Conservation (phyloP, 2,329 filamentous ascomycete species). For the Colletotrichum falcatum region DNA sequence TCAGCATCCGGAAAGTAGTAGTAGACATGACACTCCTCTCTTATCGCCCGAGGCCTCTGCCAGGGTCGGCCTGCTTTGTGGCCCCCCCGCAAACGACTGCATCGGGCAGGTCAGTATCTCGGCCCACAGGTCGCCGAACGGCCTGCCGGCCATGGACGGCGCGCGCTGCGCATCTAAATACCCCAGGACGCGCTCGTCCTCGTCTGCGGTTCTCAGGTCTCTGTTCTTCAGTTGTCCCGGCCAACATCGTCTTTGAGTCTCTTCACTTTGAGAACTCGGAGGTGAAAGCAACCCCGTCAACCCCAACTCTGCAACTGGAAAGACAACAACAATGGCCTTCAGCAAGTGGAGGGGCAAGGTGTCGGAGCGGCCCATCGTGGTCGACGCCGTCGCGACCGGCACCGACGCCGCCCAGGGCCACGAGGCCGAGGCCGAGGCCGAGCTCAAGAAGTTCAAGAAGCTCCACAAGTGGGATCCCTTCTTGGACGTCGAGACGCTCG, state of each 20-base stretch:
- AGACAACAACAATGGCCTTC: slow-evolving; percentile 46
- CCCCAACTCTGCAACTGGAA: background rate
- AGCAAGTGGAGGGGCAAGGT: slow-evolving; percentile 58
- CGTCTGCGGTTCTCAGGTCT: background rate
- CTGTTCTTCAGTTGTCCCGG: slow-evolving; percentile 21
- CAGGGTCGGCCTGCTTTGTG: slow-evolving; percentile 29
- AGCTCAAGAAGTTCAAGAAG: slow-evolving; percentile 58
- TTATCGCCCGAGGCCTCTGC: slow-evolving; percentile 27
- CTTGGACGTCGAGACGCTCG: slow-evolving; percentile 63
- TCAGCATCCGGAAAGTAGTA: background rate
- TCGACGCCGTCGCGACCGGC: slow-evolving; percentile 53
- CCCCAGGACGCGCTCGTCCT: slow-evolving; percentile 21
- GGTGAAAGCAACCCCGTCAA: slow-evolving; percentile 8
- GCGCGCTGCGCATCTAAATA: slow-evolving; percentile 34
- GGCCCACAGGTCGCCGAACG: slow-evolving; percentile 33
- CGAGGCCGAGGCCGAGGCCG: slow-evolving; percentile 49
- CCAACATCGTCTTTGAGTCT: slow-evolving; percentile 32
- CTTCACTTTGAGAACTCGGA: slow-evolving; percentile 22
- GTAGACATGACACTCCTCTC: background rate
- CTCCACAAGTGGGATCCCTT: slow-evolving; percentile 70
- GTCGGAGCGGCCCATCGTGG: slow-evolving; percentile 55
- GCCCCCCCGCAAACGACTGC: slow-evolving; percentile 6
- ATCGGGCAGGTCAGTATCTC: slow-evolving; percentile 39
- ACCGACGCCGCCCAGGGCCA: slow-evolving; percentile 55
- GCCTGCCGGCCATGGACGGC: slow-evolving; percentile 1